A percentile compares a stretch with the other conserved stretches of the same genome.
Conservation (phyloP, 2,329 filamentous ascomycete genomes). For the Colletotrichum siamense region DNA sequence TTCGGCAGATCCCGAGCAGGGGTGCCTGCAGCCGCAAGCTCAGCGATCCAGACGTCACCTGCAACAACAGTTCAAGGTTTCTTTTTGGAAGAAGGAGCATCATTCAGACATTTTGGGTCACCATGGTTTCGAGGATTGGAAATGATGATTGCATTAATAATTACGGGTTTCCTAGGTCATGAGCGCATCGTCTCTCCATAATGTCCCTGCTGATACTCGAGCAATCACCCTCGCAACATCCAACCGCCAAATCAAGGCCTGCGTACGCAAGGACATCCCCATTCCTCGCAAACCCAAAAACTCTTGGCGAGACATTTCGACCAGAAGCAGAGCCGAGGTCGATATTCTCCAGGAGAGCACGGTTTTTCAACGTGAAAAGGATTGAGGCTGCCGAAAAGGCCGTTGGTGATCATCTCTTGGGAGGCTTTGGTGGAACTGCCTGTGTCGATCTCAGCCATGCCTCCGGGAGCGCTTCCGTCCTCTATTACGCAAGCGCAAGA, state of each 20-base stretch:
- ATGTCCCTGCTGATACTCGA: neutral
- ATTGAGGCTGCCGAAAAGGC: neutral
- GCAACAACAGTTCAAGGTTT: neutral
- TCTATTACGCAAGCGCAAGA: too few species aligned
- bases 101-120: neutral
- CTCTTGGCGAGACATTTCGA: too few species aligned
- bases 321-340: too few species aligned
- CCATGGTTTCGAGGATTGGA: neutral
- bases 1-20: neutral
- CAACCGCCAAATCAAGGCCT: neutral
- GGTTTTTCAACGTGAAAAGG: neutral
- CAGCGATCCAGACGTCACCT: neutral
- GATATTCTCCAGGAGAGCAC: too few species aligned
- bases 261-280: neutral
- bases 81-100: neutral
- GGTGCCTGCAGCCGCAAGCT: neutral
- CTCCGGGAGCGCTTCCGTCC: too few species aligned
- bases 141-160: neutral
- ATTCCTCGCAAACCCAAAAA: too few species aligned
- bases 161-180: neutral
- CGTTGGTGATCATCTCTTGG: neutral
- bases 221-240: neutral
- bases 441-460: rapidly evolving
- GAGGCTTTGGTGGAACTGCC: neutral
- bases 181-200: neutral